Conservation (phyloP, 352 stramenopile species). For the Phytophthora hybrid region DNA sequence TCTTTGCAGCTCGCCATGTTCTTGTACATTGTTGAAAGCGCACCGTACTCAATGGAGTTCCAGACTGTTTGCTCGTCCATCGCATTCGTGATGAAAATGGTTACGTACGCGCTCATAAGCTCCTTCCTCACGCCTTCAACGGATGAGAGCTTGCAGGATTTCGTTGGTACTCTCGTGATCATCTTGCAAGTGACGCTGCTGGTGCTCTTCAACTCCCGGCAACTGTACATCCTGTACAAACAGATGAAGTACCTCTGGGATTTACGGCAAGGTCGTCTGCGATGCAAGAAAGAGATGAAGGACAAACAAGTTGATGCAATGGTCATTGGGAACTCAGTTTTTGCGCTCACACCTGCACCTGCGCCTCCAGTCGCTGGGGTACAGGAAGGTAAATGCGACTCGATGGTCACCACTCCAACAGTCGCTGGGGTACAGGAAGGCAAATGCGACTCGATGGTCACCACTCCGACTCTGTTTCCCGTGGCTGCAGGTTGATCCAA, state of each 20-base stretch:
- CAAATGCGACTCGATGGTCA: conserved; percentile 46
- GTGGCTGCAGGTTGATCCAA: conserved; percentile 33
- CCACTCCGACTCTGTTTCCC: conserved; percentile 22
- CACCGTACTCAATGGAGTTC: conserved; percentile 78
- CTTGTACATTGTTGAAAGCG: conserved; percentile 70
- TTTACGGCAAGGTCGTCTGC: conserved; percentile 52
- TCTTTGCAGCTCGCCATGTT: conserved; percentile 79
- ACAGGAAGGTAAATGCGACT: too few relatives aligned
- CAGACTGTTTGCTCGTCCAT: conserved; percentile 73
- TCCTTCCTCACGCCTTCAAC: conserved; percentile 69
- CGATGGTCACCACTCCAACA: too few relatives aligned
- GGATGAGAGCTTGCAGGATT: conserved; percentile 56
- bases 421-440: conserved; percentile 39
- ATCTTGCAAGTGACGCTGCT: conserved; percentile 71
- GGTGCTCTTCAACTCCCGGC: conserved; percentile 78
- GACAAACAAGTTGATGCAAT: conserved; percentile 37
- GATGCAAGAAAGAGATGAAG: conserved; percentile 36
- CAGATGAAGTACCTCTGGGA: conserved; percentile 73
- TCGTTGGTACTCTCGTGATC: conserved; percentile 72
- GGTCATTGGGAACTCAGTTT: conserved; percentile 45
- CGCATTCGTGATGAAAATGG: conserved; percentile 86
- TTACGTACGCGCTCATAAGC: conserved; percentile 84
- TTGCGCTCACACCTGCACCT: conserved; percentile 48
- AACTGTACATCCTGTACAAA: conserved; percentile 84
- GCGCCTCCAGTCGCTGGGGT: too few relatives aligned